Evolutionary conservation across 148 eudicot species (phyloP).

Genomic region (Chenopodium formosanum): DNA sequence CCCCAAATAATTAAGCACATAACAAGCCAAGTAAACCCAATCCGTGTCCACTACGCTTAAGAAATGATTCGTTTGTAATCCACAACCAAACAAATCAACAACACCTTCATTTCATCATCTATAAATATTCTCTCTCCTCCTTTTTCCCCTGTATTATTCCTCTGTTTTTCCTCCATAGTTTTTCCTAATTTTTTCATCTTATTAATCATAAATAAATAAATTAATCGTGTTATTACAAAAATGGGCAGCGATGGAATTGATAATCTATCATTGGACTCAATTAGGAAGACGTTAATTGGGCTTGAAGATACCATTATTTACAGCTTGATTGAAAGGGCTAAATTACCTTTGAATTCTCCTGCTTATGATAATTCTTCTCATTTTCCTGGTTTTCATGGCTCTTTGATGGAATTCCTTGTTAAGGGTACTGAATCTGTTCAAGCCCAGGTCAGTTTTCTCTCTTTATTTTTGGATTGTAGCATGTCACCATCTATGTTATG

Average conservation of each 20-base stretch:
- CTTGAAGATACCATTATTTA: constrained; percentile 82
- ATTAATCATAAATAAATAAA: neutral
- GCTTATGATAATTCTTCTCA: constrained; percentile 32
- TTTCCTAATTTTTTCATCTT: neutral
- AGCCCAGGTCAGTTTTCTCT: constrained; percentile 46
- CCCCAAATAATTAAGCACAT: neutral
- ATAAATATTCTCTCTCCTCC: neutral
- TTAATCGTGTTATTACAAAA: neutral
- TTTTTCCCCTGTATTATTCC: neutral
- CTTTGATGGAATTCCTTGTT: constrained; percentile 36
- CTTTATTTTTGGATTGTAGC: too few relatives aligned
- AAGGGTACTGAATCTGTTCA: constrained; percentile 65
- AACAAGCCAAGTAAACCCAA: neutral
- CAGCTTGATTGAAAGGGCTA: constrained; percentile 62
- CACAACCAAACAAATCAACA: neutral
- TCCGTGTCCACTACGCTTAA: constrained; percentile 21
- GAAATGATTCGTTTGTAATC: constrained; percentile 19
- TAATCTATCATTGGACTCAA: constrained; percentile 39
- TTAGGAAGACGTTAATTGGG: constrained; percentile 51
- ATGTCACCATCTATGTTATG: too few relatives aligned
- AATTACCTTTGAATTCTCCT: constrained; percentile 54
- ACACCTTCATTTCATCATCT: neutral
- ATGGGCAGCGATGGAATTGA: constrained; percentile 39
- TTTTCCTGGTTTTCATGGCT: constrained; percentile 30
- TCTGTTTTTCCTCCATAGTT: neutral